These are phyloP conservation scores for Sphaceloma murrayae DNA, from an alignment of 2,329 filamentous ascomycete species.

Conservation along the genomic window DNA sequence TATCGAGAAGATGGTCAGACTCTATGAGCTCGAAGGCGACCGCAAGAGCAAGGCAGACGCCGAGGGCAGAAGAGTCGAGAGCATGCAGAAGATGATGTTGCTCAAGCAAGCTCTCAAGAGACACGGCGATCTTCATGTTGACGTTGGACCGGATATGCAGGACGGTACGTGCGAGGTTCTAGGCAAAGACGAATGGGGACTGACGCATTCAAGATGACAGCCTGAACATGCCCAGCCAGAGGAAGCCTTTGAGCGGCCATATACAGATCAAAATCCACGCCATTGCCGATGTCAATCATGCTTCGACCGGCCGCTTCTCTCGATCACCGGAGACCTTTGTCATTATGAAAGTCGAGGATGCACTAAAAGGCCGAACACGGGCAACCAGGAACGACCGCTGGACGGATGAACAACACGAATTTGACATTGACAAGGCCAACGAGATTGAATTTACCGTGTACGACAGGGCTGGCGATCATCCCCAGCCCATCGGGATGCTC, in stretches of 20 bases:
- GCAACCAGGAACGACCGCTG: slow-evolving; percentile 79
- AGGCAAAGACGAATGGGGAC: slow-evolving; percentile 16
- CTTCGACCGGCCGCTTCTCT: slow-evolving; percentile 69
- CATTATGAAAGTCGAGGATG: slow-evolving; percentile 92
- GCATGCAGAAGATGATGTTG: slow-evolving; percentile 94
- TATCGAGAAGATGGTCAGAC: slow-evolving; percentile 97
- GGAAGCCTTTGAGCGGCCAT: slow-evolving; percentile 90
- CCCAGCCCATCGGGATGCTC: slow-evolving; percentile 84
- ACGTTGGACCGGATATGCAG: slow-evolving; percentile 70
- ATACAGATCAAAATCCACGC: slow-evolving; percentile 77
- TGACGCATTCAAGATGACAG: slow-evolving; percentile 61
- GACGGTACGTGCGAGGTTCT: slow-evolving; percentile 56
- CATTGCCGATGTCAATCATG: slow-evolving; percentile 91
- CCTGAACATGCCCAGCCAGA: slow-evolving; percentile 85
- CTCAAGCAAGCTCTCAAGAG: slow-evolving; percentile 91
- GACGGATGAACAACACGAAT: slow-evolving; percentile 82
- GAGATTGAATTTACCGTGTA: slow-evolving; percentile 97
- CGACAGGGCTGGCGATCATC: slow-evolving; percentile 81
- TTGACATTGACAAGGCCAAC: slow-evolving; percentile 96
- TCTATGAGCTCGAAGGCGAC: slow-evolving; percentile 96
- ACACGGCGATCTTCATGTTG: slow-evolving; percentile 95
- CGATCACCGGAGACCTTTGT: slow-evolving; percentile 91
- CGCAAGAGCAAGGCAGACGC: slow-evolving; percentile 91
- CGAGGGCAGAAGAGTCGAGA: slow-evolving; percentile 80
- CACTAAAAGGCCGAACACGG: slow-evolving; percentile 78